Conservation (phyloP, 1,284 basidiomycete species). For the Phellopilus nigrolimitatus region DNA sequence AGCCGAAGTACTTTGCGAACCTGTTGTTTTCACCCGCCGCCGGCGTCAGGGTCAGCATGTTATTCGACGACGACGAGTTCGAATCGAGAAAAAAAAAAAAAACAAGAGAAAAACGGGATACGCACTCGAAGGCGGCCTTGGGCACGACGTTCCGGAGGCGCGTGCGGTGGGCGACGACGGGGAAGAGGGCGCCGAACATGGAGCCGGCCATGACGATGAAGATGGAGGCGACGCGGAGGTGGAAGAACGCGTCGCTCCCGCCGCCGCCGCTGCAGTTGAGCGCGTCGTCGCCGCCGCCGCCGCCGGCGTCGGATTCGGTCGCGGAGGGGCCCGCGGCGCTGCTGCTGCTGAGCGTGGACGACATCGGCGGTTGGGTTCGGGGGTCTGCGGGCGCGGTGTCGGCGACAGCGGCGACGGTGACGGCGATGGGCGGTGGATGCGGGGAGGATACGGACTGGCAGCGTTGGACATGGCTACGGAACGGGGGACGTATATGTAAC, state of each 20-base stretch:
- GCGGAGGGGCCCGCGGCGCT: slow-evolving; percentile 22
- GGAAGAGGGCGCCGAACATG: slow-evolving; percentile 73
- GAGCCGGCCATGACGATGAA: slow-evolving; percentile 83
- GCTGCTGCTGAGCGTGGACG: neutral
- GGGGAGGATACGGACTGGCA: no score
- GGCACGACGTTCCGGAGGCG: slow-evolving; percentile 55
- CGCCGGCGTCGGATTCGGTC: no score
- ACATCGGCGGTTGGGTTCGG: slow-evolving; percentile 2
- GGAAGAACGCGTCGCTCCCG: slow-evolving; percentile 33
- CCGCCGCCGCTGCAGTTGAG: slow-evolving; percentile 32
- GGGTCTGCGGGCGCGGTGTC: neutral
- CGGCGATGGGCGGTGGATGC: no score
- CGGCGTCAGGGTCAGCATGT: no score
- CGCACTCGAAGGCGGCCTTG: slow-evolving; percentile 67
- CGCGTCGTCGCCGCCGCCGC: slow-evolving; percentile 20
- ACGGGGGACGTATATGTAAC: no score
- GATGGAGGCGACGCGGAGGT: slow-evolving; percentile 76
- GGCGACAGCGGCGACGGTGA: neutral
- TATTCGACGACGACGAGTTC: no score
- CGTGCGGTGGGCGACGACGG: slow-evolving; percentile 67
- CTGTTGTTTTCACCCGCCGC: slow-evolving; percentile 32
- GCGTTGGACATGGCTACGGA: no score
- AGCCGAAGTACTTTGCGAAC: slow-evolving; percentile 94
- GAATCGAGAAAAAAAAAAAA: neutral
- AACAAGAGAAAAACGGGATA: no score